phyloP scores from a whole-genome alignment of 2,329 filamentous ascomycete genomes.

The Geosmithia putterillii region DNA sequence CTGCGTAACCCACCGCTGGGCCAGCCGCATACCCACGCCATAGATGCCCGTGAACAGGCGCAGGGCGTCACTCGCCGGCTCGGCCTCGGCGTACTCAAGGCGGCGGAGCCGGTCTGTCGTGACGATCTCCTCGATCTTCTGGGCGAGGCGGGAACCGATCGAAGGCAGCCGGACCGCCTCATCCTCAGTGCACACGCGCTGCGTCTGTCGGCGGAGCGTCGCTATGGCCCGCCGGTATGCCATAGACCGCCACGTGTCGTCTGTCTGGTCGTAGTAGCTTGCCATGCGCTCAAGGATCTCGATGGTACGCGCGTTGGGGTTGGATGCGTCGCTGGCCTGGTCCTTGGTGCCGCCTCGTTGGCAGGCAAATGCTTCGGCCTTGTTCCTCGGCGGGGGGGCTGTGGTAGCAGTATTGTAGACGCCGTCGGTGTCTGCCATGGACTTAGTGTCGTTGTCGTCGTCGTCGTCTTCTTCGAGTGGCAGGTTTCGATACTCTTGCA shows the following conservation, averaged over 20 bases:
- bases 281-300: slow-evolving; percentile 67
- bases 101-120: slow-evolving; percentile 58
- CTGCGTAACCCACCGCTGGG: slow-evolving; percentile 62
- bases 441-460: slow-evolving; percentile 16
- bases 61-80: slow-evolving; percentile 53
- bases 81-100: slow-evolving; percentile 56
- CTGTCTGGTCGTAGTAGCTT: slow-evolving; percentile 61
- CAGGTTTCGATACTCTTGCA: slow-evolving; percentile 47
- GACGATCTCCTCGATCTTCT: slow-evolving; percentile 84
- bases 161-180: slow-evolving; percentile 56
- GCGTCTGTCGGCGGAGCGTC: slow-evolving; percentile 54
- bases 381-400: too few species aligned
- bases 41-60: slow-evolving; percentile 68
- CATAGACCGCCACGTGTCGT: slow-evolving; percentile 63
- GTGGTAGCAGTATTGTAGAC: slow-evolving; percentile 3
- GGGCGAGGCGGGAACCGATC: slow-evolving; percentile 61
- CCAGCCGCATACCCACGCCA: slow-evolving; percentile 59
- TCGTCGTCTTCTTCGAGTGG: slow-evolving; percentile 40
- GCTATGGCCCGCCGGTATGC: slow-evolving; percentile 69
- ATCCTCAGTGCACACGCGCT: slow-evolving; percentile 53
- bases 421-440: slow-evolving; percentile 27
- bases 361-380: slow-evolving; percentile 31
- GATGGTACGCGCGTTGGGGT: slow-evolving; percentile 67
- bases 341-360: slow-evolving; percentile 36
- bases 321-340: slow-evolving; percentile 28